A percentile compares a stretch with the other conserved stretches of the same genome.
phyloP scores from a whole-genome alignment of 192 early-diverging fungal genomes.

The Lobulomyces angularis region DNA sequence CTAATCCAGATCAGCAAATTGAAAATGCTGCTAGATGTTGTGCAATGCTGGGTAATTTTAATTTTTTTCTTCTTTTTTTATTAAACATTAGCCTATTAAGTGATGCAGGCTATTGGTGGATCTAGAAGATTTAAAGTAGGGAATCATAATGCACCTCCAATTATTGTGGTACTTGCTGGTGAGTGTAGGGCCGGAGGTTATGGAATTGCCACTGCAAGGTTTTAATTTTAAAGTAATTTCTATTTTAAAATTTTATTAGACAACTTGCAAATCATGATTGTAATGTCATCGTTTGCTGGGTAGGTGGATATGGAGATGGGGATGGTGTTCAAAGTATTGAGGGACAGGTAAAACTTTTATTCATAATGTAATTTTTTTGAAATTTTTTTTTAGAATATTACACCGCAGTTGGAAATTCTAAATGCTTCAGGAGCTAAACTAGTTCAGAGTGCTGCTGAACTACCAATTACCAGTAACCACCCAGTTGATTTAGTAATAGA shows the following conservation, averaged over 20 bases:
- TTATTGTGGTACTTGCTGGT: conserved; percentile 60
- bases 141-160: conserved; percentile 61
- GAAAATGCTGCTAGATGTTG: conserved; percentile 67
- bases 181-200: conserved; percentile 63
- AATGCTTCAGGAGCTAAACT: too few relatives aligned
- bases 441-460: too few relatives aligned
- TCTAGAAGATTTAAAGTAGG: conserved; percentile 58
- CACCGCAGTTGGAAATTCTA: background rate
- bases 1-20: conserved; percentile 56
- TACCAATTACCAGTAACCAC: too few relatives aligned
- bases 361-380: conserved; percentile 1
- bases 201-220: conserved; percentile 54
- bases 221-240: too few relatives aligned
- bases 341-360: conserved; percentile 19
- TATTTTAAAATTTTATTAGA: too few relatives aligned
- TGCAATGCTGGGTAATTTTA: conserved; percentile 43
- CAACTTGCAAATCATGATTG: conserved; percentile 72
- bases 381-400: background rate
- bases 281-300: conserved; percentile 41
- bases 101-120: conserved; percentile 39
- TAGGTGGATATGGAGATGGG: conserved; percentile 22
- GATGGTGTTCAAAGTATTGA: conserved; percentile 33
- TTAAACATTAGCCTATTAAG: conserved; percentile 1
- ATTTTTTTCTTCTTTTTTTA: background rate
- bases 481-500: background rate